A percentile compares a stretch with the other conserved stretches of the same genome.
phyloP scores from a whole-genome alignment of 2,329 filamentous ascomycete species.

The Anisogramma anomala region DNA sequence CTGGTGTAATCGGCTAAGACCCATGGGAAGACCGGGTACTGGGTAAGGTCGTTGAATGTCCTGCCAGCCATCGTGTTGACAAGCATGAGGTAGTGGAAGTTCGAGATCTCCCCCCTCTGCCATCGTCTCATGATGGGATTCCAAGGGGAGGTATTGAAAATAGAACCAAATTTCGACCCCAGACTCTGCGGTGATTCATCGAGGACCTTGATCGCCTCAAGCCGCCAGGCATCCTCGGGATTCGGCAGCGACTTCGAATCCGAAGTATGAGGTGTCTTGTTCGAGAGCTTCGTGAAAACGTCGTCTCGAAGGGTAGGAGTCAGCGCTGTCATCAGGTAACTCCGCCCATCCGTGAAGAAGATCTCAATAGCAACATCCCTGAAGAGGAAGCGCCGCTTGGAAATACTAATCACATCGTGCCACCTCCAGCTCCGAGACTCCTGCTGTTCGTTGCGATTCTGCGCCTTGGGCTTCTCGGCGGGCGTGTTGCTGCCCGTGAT shows the following conservation, averaged over 20 bases:
- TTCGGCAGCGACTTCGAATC: constrained; percentile 58
- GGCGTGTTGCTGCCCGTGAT: constrained; percentile 59
- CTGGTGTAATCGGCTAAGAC: constrained; percentile 92
- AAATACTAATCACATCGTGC: constrained; percentile 88
- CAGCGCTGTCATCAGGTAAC: constrained; percentile 81
- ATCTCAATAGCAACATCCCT: constrained; percentile 93
- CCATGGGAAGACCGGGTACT: constrained; percentile 98
- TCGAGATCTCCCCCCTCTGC: constrained; percentile 90
- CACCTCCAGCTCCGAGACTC: constrained; percentile 87
- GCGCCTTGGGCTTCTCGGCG: constrained; percentile 45
- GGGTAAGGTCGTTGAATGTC: constrained; percentile 95
- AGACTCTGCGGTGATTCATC: constrained; percentile 53
- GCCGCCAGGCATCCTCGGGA: constrained; percentile 80
- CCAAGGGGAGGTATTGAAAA: constrained; percentile 74
- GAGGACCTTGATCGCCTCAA: constrained; percentile 66
- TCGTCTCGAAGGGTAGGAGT: constrained; percentile 65
- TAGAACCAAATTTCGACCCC: constrained; percentile 80
- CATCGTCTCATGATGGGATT: constrained; percentile 81
- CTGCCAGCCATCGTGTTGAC: constrained; percentile 95
- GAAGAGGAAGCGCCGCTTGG: constrained; percentile 89
- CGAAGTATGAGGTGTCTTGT: constrained; percentile 69
- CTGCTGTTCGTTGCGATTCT: constrained; percentile 49
- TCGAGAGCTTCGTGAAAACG: constrained; percentile 62
- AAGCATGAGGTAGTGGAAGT: constrained; percentile 98
- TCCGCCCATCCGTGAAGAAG: constrained; percentile 93